Evolutionary conservation across 2,329 filamentous ascomycete genomes (phyloP), one percentile per base, ranked within the genome.

Genomic region (Aspergillus costaricaensis): DNA sequence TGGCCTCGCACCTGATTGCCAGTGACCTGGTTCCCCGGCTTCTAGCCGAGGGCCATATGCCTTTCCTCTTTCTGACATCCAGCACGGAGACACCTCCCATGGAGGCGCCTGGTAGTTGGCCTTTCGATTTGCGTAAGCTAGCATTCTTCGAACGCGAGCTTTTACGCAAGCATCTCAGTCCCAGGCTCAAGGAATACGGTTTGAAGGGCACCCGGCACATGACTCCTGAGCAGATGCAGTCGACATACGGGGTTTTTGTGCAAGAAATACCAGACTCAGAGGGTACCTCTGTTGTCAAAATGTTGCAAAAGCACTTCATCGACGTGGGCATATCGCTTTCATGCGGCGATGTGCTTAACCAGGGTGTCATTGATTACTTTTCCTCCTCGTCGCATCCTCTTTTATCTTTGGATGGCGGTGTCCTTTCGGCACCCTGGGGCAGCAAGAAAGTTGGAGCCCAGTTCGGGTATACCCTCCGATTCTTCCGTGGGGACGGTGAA

Each of bases 31-130:
- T 62, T 10, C 58, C 53, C 4, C 47, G 52, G 48, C 58, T 62
- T 14, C 39, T 62, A 0, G 53, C 60, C 38, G 53, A 48, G n/a
- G 60, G 60, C 2, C 60, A 62, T 14, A 56, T 60, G 47, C 60
- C 60, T 4, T 62, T 62, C 44, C 19, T 62, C 9, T 62, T 62
- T 32, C 32, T 61, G 19, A 4, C 19, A 8, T 19, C 60, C 57
- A 9, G 32, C 25, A n/a, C 19, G 41, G 21, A 55, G 55, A 21
- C 23, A 19, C 2, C 14, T 5, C 1, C 10, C 2, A n/a, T n/a
- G 0, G 19, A 6, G 21, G 15, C 3, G 39, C 3, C n/a, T 44
- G 50, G 32, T 14, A 47, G 12, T 6, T 7, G 41, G 15, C 41
- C 52, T 9, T 55, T 62, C 36, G 55, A 32, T 14, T 38, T 49